These are phyloP conservation scores for Proliferodiscus dingleyae DNA, from an alignment of 2,329 filamentous ascomycete genomes.

Conservation along the genomic window DNA sequence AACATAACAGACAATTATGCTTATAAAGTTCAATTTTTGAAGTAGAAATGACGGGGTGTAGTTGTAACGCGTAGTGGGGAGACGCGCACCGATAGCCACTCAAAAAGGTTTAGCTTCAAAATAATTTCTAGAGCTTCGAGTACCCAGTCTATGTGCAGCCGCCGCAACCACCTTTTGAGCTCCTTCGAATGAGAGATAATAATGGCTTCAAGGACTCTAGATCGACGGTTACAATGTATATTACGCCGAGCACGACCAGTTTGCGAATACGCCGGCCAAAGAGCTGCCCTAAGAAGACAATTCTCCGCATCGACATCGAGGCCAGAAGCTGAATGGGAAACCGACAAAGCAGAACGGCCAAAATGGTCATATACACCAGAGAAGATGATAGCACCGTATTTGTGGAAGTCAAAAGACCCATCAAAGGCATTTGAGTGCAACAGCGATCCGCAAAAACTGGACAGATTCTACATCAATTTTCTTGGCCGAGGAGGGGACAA, in stretches of 20 bases:
- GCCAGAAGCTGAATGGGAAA: constrained; percentile 30
- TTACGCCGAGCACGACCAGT: constrained; percentile 27
- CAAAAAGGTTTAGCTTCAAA: constrained; percentile 16
- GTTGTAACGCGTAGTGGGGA: constrained; percentile 13
- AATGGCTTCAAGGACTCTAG: constrained; percentile 46
- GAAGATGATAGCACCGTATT: constrained; percentile 64
- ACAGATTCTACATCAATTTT: constrained; percentile 72
- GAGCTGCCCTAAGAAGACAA: constrained; percentile 17
- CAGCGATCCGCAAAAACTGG: constrained; percentile 65
- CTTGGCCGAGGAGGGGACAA: constrained; percentile 68
- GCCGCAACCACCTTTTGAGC: neutral
- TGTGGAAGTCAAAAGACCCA: constrained; percentile 49
- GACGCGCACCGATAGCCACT: constrained; percentile 5
- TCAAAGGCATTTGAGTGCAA: constrained; percentile 64
- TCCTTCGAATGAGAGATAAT: neutral
- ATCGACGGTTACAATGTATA: constrained; percentile 35
- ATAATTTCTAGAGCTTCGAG: constrained; percentile 17
- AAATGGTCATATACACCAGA: constrained; percentile 69
- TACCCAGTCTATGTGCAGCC: neutral
- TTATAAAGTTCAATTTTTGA: constrained; percentile 11
- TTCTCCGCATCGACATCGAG: constrained; percentile 23
- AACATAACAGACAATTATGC: constrained; percentile 17
- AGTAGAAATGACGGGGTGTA: constrained; percentile 1
- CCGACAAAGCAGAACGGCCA: constrained; percentile 40
- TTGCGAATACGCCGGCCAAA: constrained; percentile 23